Base-by-base conservation (phyloP, 169 alveolate species). In the Nephromyces sp. region DNA sequence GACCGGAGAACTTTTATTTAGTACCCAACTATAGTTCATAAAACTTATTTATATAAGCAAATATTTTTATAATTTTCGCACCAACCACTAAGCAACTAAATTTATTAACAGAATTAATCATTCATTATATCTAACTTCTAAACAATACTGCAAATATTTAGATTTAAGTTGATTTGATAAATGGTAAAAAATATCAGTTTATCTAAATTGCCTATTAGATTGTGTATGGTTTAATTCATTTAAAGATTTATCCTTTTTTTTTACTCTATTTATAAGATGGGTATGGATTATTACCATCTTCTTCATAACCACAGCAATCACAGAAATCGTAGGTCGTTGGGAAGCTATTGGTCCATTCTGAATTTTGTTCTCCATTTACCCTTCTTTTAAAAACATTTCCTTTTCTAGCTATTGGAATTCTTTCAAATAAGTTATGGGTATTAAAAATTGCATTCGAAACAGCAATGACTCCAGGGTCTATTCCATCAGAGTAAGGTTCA, bases 291-390 rank as follows among this genome's bases (percentile, higher is more conserved):
- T 53, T n/a, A n/a, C n/a, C 76, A 22, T 77, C 67, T 33, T 83
- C 88, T 32, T 78, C 82, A 6, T 81, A 79, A 4, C 71, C 70
- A 5, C 63, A 52, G 34, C 86, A 78, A 35, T 78, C 85, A 53
- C 82, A 83, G 3, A 84, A 84, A 70, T 83, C 88, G 22, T 78
- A 74, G 30, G 84, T 66, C 21, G 82, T 77, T 29, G 73, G 79
- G 62, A 86, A 88, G 32, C 92, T 92, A 66, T 88, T 88, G 51
- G 90, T 79, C 93, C 93, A 88, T 66, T 88, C 93, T 32, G 86
- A 79, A 32, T 65, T 70, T 25, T 83, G 68, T 75, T 88, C 93
- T 22, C 93, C 93, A 28, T 73, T 34, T 31, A 88, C 75, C 32
- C 93, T 74, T 22, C 92, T 53, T 43, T 86, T 80, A 21, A 88